phyloP scores from a whole-genome alignment of 331 rosid genomes.

The Malus hybrid region DNA sequence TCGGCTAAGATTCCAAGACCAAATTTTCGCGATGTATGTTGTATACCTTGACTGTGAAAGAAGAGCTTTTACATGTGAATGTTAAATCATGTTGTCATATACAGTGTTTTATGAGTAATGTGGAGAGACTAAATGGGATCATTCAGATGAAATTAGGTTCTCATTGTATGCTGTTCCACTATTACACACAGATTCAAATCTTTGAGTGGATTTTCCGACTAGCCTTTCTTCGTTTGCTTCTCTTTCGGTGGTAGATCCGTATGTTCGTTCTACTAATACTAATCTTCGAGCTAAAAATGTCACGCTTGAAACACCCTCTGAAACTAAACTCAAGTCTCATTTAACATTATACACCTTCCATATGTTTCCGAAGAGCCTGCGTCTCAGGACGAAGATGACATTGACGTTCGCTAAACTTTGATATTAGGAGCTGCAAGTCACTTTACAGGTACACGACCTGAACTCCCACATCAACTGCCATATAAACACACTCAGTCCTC shows the following conservation, averaged over 20 bases:
- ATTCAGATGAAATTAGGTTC: slow-evolving; percentile 15
- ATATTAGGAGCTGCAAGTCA: too few relatives aligned
- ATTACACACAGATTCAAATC: not conserved
- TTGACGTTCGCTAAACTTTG: too few relatives aligned
- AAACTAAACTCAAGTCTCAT: too few relatives aligned
- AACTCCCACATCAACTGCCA: too few relatives aligned
- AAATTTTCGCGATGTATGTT: slow-evolving; percentile 7
- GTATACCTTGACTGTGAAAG: slow-evolving; percentile 22
- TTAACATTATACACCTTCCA: too few relatives aligned
- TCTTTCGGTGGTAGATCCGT: not conserved
- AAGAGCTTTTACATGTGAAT: slow-evolving; percentile 17
- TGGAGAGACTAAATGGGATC: slow-evolving; percentile 11
- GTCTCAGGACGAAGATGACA: too few relatives aligned
- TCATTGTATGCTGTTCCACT: slow-evolving; percentile 11
- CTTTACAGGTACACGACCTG: too few relatives aligned
- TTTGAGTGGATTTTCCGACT: not conserved
- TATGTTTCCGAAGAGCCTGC: too few relatives aligned
- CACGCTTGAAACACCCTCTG: too few relatives aligned
- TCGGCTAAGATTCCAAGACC: slow-evolving; percentile 20
- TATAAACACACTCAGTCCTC: too few relatives aligned
- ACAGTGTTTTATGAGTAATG: not conserved
- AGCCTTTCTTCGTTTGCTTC: not conserved
- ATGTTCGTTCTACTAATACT: too few relatives aligned
- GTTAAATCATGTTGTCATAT: slow-evolving; percentile 4
- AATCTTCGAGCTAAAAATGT: too few relatives aligned